phyloP scores from a whole-genome alignment of 2,329 filamentous ascomycete species.

The Cercospora sesami region DNA sequence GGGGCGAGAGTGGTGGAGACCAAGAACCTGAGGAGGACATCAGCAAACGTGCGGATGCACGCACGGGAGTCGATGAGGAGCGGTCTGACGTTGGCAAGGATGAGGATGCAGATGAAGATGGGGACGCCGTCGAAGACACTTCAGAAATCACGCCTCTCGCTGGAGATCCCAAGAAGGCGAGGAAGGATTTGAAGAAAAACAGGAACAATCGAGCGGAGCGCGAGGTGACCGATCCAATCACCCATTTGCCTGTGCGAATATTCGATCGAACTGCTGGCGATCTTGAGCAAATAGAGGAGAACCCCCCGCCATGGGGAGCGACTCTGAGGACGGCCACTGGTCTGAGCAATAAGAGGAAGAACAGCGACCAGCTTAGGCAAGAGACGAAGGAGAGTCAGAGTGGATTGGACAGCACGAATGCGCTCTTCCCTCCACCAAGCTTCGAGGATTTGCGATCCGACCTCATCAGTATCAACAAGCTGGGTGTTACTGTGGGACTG shows the following conservation, averaged over 20 bases:
- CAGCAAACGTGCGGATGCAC: conserved; percentile 16
- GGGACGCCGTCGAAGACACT: conserved; percentile 42
- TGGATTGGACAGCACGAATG: conserved; percentile 49
- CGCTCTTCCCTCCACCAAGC: conserved; percentile 56
- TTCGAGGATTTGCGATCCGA: conserved; percentile 50
- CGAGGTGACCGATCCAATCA: conserved; percentile 71
- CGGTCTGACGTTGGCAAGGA: conserved; percentile 8
- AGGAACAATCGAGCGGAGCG: conserved; percentile 51
- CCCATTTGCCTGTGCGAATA: conserved; percentile 67
- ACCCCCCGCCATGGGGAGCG: conserved; percentile 46
- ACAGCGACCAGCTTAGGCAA: conserved; percentile 44
- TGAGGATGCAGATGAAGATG: conserved; percentile 24
- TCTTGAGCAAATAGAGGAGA: conserved; percentile 52
- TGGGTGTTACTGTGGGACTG: conserved; percentile 46
- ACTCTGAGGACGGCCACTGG: conserved; percentile 48
- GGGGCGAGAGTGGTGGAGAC: conserved; percentile 22
- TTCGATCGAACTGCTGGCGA: conserved; percentile 68
- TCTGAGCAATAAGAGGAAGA: conserved; percentile 48
- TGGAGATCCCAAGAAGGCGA: conserved; percentile 48
- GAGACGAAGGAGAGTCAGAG: conserved; percentile 47
- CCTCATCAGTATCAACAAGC: conserved; percentile 48
- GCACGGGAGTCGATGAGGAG: conserved; percentile 14
- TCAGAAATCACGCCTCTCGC: conserved; percentile 44
- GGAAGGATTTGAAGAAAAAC: conserved; percentile 53
- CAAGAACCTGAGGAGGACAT: conserved; percentile 19